Conservation (phyloP, 768 basidiomycete genomes). For the Rickenella mellea region DNA sequence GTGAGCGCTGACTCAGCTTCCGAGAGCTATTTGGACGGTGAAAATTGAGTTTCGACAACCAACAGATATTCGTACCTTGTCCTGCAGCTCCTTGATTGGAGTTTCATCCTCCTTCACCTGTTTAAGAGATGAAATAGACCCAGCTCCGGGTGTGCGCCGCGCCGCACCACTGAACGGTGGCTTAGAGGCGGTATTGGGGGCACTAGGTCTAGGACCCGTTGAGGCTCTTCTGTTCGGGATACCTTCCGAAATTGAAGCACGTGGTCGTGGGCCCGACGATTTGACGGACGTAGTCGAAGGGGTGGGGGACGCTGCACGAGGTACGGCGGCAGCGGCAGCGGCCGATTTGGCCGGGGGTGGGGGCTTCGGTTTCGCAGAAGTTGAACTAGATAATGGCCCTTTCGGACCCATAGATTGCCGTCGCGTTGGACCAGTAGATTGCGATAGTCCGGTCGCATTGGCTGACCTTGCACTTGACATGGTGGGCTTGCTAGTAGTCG, state of each 20-base stretch:
- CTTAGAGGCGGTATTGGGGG: constrained; percentile 26
- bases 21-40: constrained; percentile 38
- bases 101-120: constrained; percentile 60
- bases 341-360: constrained; percentile 13
- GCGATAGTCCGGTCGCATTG: constrained; percentile 4
- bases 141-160: constrained; percentile 36
- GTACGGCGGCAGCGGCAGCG: constrained; percentile 35
- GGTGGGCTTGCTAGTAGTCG: constrained; percentile 8
- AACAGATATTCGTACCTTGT: constrained; percentile 34
- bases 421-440: constrained; percentile 7
- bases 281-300: constrained; percentile 36
- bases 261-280: constrained; percentile 37
- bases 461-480: constrained; percentile 5
- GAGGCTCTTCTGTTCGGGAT: constrained; percentile 15
- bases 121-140: constrained; percentile 66
- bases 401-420: constrained; percentile 31
- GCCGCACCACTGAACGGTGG: constrained; percentile 25
- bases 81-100: constrained; percentile 46
- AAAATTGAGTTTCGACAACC: constrained; percentile 1
- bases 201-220: constrained; percentile 12
- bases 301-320: constrained; percentile 46
- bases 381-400: constrained; percentile 9
- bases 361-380: constrained; percentile 9
- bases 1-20: constrained; percentile 45
- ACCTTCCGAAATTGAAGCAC: constrained; percentile 60